A percentile compares a stretch with the other conserved stretches of the same genome.
These are phyloP conservation scores for Helicostylum pulchrum DNA, from an alignment of 192 early-diverging fungal species.

Conservation along the genomic window DNA sequence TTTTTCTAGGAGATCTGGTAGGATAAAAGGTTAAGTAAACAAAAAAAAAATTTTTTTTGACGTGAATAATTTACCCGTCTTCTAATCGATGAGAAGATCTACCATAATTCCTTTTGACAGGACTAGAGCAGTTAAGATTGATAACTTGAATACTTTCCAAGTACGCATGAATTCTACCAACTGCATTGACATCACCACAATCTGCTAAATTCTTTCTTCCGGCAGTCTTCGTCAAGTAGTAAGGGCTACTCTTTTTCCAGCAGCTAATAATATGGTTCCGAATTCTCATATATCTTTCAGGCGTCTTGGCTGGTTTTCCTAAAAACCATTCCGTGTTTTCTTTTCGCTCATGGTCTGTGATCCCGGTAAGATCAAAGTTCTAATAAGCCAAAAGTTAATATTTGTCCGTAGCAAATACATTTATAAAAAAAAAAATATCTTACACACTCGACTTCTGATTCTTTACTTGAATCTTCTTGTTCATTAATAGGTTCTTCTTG, in stretches of 20 bases:
- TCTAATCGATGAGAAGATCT: slow-evolving; percentile 1
- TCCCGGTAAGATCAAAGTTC: slow-evolving; percentile 40
- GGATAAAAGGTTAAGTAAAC: slow-evolving; percentile 6
- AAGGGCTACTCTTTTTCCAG: slow-evolving; percentile 65
- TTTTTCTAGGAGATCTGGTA: not conserved
- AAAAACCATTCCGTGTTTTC: slow-evolving; percentile 64
- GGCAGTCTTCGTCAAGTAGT: slow-evolving; percentile 82
- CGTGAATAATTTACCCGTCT: slow-evolving; percentile 5
- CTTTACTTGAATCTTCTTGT: not conserved
- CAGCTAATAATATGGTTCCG: slow-evolving; percentile 81
- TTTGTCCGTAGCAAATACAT: too few relatives aligned
- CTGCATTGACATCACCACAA: slow-evolving; percentile 94
- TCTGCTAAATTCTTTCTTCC: slow-evolving; percentile 70
- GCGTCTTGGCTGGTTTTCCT: slow-evolving; percentile 73
- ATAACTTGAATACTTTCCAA: slow-evolving; percentile 78
- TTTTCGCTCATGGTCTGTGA: slow-evolving; percentile 48
- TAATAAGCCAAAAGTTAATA: not conserved
- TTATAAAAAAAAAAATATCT: too few relatives aligned
- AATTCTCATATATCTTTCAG: slow-evolving; percentile 84
- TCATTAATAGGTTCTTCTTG: not conserved
- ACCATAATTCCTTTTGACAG: slow-evolving; percentile 7
- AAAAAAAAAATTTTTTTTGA: slow-evolving; percentile 2
- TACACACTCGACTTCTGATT: not conserved
- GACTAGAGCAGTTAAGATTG: slow-evolving; percentile 61
- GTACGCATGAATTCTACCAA: slow-evolving; percentile 80